phyloP scores from a whole-genome alignment of 1,139 yeast genomes.

The Scheffersomyces quercinus region DNA sequence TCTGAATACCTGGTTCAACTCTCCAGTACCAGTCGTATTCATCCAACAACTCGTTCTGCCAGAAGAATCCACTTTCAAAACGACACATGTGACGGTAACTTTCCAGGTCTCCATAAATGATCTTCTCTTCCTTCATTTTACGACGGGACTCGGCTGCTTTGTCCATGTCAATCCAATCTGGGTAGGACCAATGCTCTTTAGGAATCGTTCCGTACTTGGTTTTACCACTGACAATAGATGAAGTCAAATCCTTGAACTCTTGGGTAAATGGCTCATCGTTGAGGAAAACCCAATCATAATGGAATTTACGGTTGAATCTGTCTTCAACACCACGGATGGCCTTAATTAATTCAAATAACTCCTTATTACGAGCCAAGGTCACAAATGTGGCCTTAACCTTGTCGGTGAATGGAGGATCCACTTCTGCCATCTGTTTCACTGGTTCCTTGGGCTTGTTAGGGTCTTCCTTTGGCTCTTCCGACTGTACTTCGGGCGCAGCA shows the following conservation, averaged over 20 bases:
- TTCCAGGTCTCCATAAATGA: constrained; percentile 63
- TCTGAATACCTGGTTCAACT: constrained; percentile 66
- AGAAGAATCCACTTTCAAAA: constrained; percentile 75
- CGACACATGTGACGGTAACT: constrained; percentile 80
- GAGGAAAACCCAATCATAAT: constrained; percentile 81
- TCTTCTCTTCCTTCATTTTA: constrained; percentile 47
- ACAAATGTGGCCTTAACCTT: constrained; percentile 62
- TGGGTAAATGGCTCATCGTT: constrained; percentile 63
- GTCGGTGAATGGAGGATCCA: constrained; percentile 1
- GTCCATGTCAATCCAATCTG: constrained; percentile 63
- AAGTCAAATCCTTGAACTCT: constrained; percentile 53
- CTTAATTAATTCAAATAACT: constrained; percentile 59
- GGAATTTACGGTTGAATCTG: constrained; percentile 63
- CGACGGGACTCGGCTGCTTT: constrained; percentile 53
- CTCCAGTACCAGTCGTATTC: constrained; percentile 89
- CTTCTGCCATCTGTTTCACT: constrained; percentile 1
- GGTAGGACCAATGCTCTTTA: constrained; percentile 69
- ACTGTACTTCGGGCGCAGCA: not conserved
- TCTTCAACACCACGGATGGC: constrained; percentile 73
- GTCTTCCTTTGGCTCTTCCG: constrained; percentile 1
- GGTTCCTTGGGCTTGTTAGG: constrained; percentile 2
- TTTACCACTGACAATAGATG: constrained; percentile 56
- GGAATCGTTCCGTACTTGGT: constrained; percentile 64
- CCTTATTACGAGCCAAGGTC: constrained; percentile 61
- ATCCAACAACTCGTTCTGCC: constrained; percentile 67